A percentile compares a stretch with the other conserved stretches of the same genome.
phyloP scores from a whole-genome alignment of 805 yeast species.

The Barnettozyma californica region DNA sequence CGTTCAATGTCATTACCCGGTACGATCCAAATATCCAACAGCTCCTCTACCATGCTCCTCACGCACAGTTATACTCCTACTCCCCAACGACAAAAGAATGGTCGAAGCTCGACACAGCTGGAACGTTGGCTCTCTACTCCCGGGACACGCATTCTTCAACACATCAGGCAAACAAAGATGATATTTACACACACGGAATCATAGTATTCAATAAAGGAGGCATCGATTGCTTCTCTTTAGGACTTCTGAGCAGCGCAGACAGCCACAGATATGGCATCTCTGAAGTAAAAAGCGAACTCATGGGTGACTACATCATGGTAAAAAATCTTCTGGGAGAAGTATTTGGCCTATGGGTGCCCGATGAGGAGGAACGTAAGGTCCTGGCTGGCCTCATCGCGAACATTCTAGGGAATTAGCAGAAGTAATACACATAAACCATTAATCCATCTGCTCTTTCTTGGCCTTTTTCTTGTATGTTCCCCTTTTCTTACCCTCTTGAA shows the following conservation, averaged over 20 bases:
- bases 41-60: conserved; percentile 62
- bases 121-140: conserved; percentile 61
- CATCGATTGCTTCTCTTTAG: conserved; percentile 69
- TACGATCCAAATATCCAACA: conserved; percentile 71
- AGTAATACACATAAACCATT: background rate
- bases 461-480: conserved; percentile 25
- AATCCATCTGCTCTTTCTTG: conserved; percentile 14
- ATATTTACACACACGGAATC: conserved; percentile 56
- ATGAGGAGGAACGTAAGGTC: conserved; percentile 58
- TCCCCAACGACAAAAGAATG: conserved; percentile 50
- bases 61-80: conserved; percentile 66
- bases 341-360: conserved; percentile 75
- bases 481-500: conserved; percentile 21
- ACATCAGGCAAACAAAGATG: conserved; percentile 23
- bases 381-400: conserved; percentile 41
- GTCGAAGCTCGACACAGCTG: conserved; percentile 66
- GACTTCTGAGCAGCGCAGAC: conserved; percentile 53
- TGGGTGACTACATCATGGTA: conserved; percentile 65
- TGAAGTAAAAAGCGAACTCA: conserved; percentile 60
- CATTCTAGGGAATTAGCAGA: conserved; percentile 10
- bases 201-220: conserved; percentile 62
- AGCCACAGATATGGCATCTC: conserved; percentile 33
- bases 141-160: conserved; percentile 31
- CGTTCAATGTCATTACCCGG: conserved; percentile 70
- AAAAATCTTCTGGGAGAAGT: conserved; percentile 64